phyloP scores from a whole-genome alignment of 768 basidiomycete species.

The Rubroboletus satanas region DNA sequence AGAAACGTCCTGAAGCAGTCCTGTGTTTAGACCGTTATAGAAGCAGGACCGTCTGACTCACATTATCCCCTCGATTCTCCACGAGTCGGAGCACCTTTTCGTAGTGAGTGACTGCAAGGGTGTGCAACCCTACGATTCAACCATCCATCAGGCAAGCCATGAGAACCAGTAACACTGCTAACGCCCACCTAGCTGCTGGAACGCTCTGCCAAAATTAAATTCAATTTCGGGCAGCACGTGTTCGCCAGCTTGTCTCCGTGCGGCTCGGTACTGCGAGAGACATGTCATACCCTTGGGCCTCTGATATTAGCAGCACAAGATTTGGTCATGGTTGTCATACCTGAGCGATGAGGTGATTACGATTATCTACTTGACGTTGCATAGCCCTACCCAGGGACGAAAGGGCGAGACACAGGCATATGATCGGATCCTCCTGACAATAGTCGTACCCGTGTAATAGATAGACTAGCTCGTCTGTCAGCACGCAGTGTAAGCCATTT shows the following conservation, averaged over 20 bases:
- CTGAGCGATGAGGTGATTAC: constrained; percentile 69
- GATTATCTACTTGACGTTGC: constrained; percentile 92
- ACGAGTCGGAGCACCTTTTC: constrained; percentile 66
- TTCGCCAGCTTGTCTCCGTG: constrained; percentile 43
- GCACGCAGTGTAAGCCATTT: neutral
- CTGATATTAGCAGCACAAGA: neutral
- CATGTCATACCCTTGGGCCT: constrained; percentile 76
- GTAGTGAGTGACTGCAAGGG: constrained; percentile 83
- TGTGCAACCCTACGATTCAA: constrained; percentile 77
- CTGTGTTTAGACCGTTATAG: neutral
- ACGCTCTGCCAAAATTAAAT: constrained; percentile 81
- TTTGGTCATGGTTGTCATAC: neutral
- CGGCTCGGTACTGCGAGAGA: constrained; percentile 68
- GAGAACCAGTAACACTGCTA: neutral
- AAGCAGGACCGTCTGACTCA: neutral
- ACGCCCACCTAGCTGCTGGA: constrained; percentile 1
- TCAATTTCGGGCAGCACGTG: constrained; percentile 69
- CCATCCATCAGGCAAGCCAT: neutral
- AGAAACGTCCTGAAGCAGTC: neutral
- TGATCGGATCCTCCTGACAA: constrained; percentile 78
- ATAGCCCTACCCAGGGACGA: constrained; percentile 86
- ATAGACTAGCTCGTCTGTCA: constrained; percentile 27
- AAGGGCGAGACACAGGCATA: constrained; percentile 78
- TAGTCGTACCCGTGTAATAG: constrained; percentile 83
- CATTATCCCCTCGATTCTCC: constrained; percentile 37